Base-by-base conservation (phyloP, 2,329 filamentous ascomycete species). In the Metarhizium brunneum region DNA sequence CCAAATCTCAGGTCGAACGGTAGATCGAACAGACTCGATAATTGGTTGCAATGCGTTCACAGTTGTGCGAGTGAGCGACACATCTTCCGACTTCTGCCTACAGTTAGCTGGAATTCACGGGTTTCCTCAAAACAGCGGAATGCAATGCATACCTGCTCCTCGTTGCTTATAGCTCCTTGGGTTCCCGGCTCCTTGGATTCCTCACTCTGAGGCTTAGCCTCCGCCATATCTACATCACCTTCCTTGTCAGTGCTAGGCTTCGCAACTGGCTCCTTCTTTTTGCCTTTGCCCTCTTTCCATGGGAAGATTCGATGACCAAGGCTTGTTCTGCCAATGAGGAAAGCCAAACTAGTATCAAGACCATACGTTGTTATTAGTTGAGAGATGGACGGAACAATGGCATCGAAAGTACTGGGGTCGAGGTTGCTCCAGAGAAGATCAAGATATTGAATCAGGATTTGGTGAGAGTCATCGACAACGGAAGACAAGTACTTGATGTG, bases 401-500 rank as follows among this genome's bases (percentile, higher is more conserved):
- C 73, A 64, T 95, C 88, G 58, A 96, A 97, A 20, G 92, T 83
- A 42, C 86, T 82, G 0, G 84, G 77, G 0, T 85, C 79, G 35
- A 96, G 73, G 64, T 91, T 95, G 66, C 83, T 88, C 66, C 88
- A 87, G 36, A 99, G 79, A 6, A 96, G 80, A 64, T 97, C 94
- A 18, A 97, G 78, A 66, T 95, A 99, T 65, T 96, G 92, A 29
- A 84, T 81, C 29, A 97, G 79, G 8, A 92, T 86, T 57, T 88
- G 83, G 62, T 96, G 90, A 20, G 95, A 87, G 67, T 96, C 92
- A 67, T 99, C 94, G 53, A 95, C 82, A 61, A 96, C 85, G 53
- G 90, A 90, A 2, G 90, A 88, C 13, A 97, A 74, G 47, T 92
- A 86, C 69, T 99, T 99, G 67, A 96, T 85, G 58, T 95, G 91